These are phyloP conservation scores for Saccharomycopsis javanensis DNA, from an alignment of 805 yeast species.

Conservation along the genomic window DNA sequence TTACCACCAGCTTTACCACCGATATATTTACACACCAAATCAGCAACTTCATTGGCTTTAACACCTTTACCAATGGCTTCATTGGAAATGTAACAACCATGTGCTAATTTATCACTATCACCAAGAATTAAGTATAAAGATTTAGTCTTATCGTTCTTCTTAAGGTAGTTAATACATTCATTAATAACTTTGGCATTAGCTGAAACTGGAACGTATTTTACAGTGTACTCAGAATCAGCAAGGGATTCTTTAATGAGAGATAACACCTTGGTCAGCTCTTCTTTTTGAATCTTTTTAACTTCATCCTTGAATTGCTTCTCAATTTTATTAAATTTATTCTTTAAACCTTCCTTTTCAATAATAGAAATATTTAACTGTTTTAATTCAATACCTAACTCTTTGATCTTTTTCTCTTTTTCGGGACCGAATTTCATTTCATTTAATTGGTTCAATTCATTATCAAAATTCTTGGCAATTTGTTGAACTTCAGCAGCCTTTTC, in stretches of 20 bases:
- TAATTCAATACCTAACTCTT: constrained; percentile 74
- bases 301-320: constrained; percentile 88
- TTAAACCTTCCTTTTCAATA: constrained; percentile 65
- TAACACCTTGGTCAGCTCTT: constrained; percentile 70
- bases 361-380: constrained; percentile 79
- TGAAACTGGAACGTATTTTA: constrained; percentile 52
- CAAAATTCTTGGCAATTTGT: constrained; percentile 68
- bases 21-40: constrained; percentile 55
- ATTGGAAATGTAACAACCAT: constrained; percentile 83
- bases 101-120: constrained; percentile 72
- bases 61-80: constrained; percentile 60
- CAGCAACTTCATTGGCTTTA: constrained; percentile 66
- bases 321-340: constrained; percentile 61
- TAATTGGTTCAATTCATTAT: constrained; percentile 46
- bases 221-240: constrained; percentile 47
- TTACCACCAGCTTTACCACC: constrained; percentile 99
- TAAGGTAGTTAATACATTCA: constrained; percentile 80
- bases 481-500: constrained; percentile 85
- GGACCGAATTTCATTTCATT: constrained; percentile 62
- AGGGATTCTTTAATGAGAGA: constrained; percentile 58
- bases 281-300: constrained; percentile 77
- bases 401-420: constrained; percentile 69
- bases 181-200: constrained; percentile 90
- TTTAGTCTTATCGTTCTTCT: constrained; percentile 64
- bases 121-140: constrained; percentile 77